Percentiles rank a stretch among this genome's conserved stretches.
These are phyloP conservation scores for Trichosporon coremiiforme DNA, from an alignment of 1,284 basidiomycete genomes.

Conservation along the genomic window DNA sequence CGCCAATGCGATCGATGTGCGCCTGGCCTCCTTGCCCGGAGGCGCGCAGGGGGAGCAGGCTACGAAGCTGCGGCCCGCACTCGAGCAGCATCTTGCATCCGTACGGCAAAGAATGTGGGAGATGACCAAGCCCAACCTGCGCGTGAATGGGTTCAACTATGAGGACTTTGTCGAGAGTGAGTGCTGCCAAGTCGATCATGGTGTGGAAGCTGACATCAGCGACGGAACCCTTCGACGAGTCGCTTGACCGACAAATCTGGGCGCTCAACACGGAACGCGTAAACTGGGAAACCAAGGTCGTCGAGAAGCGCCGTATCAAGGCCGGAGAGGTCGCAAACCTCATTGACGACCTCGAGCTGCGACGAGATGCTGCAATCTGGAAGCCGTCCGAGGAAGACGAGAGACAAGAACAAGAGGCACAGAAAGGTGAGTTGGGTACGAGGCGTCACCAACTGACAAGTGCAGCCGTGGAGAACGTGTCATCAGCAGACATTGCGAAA, in stretches of 20 bases:
- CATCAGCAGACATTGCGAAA: conserved; percentile 34
- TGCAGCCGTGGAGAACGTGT: conserved; percentile 18
- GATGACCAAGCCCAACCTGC: conserved; percentile 68
- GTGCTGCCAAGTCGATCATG: conserved; percentile 15
- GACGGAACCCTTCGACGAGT: conserved; percentile 76
- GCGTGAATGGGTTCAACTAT: conserved; percentile 75
- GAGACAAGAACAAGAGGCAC: conserved; percentile 17
- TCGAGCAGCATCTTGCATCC: conserved; percentile 45
- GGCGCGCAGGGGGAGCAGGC: conserved; percentile 43
- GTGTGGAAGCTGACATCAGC: conserved; percentile 56
- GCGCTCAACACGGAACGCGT: conserved; percentile 67
- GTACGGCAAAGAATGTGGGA: conserved; percentile 57
- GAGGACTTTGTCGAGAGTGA: conserved; percentile 64
- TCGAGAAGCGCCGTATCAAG: conserved; percentile 63
- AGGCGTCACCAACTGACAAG: neutral
- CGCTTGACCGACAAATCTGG: conserved; percentile 71
- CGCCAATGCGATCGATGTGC: conserved; percentile 38
- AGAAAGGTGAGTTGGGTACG: neutral
- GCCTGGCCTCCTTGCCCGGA: conserved; percentile 46
- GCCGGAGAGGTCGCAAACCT: conserved; percentile 62
- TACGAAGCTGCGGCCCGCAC: conserved; percentile 40
- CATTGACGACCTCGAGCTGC: conserved; percentile 60
- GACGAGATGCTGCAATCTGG: conserved; percentile 58
- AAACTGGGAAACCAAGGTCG: conserved; percentile 68
- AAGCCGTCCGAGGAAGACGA: conserved; percentile 41